Conservation (phyloP, 2,329 filamentous ascomycete species). For the Cadophora sp. region DNA sequence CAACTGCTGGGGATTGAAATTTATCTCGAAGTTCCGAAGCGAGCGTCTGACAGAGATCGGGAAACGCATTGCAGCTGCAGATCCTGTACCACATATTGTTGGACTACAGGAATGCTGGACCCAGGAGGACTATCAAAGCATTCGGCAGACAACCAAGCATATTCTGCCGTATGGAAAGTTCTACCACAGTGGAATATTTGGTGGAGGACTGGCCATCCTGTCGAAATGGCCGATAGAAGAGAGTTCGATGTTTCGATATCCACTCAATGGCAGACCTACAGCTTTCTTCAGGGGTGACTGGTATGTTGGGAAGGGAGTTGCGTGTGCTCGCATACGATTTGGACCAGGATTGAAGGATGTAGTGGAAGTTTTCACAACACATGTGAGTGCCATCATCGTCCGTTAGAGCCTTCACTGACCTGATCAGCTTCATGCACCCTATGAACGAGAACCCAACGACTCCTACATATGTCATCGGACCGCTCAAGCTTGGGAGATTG, state of each 20-base stretch:
- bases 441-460: slow-evolving; percentile 79
- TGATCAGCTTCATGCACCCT: slow-evolving; percentile 78
- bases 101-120: slow-evolving; percentile 97
- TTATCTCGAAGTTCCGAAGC: slow-evolving; percentile 77
- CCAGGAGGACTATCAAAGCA: slow-evolving; percentile 79
- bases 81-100: slow-evolving; percentile 80
- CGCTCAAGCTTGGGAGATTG: slow-evolving; percentile 93
- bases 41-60: slow-evolving; percentile 87
- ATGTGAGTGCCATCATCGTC: slow-evolving; percentile 58
- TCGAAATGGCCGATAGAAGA: slow-evolving; percentile 93
- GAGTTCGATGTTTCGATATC: slow-evolving; percentile 83
- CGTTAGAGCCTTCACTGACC: slow-evolving; percentile 48
- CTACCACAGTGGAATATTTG: slow-evolving; percentile 89
- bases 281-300: slow-evolving; percentile 96
- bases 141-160: slow-evolving; percentile 74
- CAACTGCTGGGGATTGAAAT: slow-evolving; percentile 97
- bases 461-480: slow-evolving; percentile 90
- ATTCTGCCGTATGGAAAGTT: slow-evolving; percentile 91
- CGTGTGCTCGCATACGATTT: slow-evolving; percentile 79
- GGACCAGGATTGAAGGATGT: slow-evolving; percentile 69
- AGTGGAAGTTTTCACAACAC: slow-evolving; percentile 91
- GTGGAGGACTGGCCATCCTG: slow-evolving; percentile 86
- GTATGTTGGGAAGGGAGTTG: slow-evolving; percentile 95
- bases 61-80: slow-evolving; percentile 71
- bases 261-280: slow-evolving; percentile 91